Evolutionary conservation across 306 rosid genomes (phyloP).

Genomic region (Dryas octopetala): DNA sequence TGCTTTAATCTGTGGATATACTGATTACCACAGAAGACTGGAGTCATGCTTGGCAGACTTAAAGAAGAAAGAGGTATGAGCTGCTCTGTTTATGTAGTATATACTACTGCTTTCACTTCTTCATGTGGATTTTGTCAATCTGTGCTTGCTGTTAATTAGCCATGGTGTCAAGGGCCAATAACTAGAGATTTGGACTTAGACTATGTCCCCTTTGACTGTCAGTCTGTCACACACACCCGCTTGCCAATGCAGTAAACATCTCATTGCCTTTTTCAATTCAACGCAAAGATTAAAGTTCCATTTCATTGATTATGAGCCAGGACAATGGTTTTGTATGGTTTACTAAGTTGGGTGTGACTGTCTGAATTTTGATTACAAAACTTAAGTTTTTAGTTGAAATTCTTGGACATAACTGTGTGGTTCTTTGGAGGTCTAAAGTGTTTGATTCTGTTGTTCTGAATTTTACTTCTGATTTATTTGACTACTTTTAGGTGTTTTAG

Average conservation of each 20-base stretch:
- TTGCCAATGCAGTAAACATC: too few species aligned
- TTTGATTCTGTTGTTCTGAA: constrained; percentile 1
- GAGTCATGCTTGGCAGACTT: constrained; percentile 81
- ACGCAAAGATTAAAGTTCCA: too few species aligned
- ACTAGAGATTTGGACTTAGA: too few species aligned
- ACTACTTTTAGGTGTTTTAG: neutral
- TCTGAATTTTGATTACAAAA: neutral
- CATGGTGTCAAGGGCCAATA: neutral
- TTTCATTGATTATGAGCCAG: too few species aligned
- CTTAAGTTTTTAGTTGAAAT: neutral
- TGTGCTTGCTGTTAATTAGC: neutral
- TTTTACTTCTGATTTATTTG: neutral
- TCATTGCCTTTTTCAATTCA: neutral
- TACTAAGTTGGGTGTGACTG: neutral
- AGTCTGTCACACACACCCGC: too few species aligned
- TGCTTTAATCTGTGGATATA: constrained; percentile 90
- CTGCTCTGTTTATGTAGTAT: too few species aligned
- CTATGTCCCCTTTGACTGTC: too few species aligned
- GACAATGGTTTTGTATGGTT: too few species aligned
- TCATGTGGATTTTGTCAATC: neutral
- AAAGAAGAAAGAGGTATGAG: constrained; percentile 84
- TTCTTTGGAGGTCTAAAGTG: neutral
- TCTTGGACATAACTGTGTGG: neutral
- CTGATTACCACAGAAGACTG: constrained; percentile 76
- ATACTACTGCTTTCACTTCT: constrained; percentile 7